Evolutionary conservation across 2,329 filamentous ascomycete genomes (phyloP).

Genomic region (Aspergillus ibericus): DNA sequence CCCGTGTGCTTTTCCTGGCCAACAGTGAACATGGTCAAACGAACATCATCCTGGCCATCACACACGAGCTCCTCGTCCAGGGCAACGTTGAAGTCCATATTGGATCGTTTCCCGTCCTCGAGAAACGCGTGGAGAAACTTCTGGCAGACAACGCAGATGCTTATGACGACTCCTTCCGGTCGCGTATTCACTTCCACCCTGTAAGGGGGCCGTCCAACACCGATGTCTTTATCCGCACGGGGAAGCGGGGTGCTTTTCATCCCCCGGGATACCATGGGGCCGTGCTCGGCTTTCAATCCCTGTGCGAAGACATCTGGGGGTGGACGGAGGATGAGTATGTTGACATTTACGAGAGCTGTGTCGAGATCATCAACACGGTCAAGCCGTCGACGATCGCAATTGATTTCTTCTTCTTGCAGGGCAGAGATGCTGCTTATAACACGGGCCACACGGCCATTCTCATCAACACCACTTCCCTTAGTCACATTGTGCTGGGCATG

Average conservation of each 20-base stretch:
- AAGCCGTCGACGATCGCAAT: constrained; percentile 45
- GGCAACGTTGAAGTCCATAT: constrained; percentile 46
- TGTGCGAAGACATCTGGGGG: constrained; percentile 30
- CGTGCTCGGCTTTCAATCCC: constrained; percentile 31
- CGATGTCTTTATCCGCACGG: constrained; percentile 35
- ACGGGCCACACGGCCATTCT: constrained; percentile 36
- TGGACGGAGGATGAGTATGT: constrained; percentile 46
- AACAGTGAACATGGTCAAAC: constrained; percentile 50
- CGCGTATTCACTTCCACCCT: constrained; percentile 33
- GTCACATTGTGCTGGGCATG: constrained; percentile 39
- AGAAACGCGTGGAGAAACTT: constrained; percentile 31
- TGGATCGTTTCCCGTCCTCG: constrained; percentile 44
- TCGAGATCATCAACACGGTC: constrained; percentile 40
- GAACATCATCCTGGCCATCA: constrained; percentile 49
- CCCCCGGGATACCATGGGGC: constrained; percentile 38
- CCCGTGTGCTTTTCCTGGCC: constrained; percentile 44
- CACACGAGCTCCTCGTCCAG: constrained; percentile 41
- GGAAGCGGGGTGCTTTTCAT: constrained; percentile 29
- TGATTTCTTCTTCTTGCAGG: constrained; percentile 49
- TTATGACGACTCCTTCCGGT: constrained; percentile 20
- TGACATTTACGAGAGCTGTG: constrained; percentile 39
- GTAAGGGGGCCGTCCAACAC: constrained; percentile 34
- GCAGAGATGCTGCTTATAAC: constrained; percentile 44
- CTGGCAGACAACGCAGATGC: constrained; percentile 22
- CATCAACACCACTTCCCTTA: constrained; percentile 49